phyloP scores from a whole-genome alignment of 805 yeast species.

The Ogataea glucozyma region DNA sequence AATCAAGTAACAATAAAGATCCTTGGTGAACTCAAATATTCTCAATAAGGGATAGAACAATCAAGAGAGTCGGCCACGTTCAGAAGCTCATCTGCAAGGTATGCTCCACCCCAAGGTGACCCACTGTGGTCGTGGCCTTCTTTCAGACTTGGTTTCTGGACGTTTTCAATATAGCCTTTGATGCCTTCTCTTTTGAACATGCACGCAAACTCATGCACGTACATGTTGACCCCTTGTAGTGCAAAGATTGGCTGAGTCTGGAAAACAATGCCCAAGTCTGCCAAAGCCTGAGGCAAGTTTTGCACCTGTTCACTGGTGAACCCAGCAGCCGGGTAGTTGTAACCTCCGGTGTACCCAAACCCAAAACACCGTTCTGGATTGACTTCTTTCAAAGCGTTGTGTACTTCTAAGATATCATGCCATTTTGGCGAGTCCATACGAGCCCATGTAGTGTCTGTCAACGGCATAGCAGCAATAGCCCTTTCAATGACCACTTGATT shows the following conservation, averaged over 20 bases:
- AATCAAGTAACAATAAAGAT: background rate
- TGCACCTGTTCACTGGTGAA: conserved; percentile 47
- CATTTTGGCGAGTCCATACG: conserved; percentile 63
- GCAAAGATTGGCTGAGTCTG: conserved; percentile 51
- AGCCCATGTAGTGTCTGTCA: conserved; percentile 61
- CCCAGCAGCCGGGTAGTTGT: conserved; percentile 62
- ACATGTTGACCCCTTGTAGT: conserved; percentile 58
- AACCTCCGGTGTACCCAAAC: conserved; percentile 60
- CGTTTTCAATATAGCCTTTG: conserved; percentile 37
- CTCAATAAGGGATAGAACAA: conserved; percentile 12
- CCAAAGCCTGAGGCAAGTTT: conserved; percentile 53
- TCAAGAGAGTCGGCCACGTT: conserved; percentile 24
- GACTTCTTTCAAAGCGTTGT: conserved; percentile 44
- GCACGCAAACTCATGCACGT: conserved; percentile 50
- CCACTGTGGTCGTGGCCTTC: conserved; percentile 23
- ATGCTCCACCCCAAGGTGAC: conserved; percentile 26
- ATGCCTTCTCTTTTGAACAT: conserved; percentile 54
- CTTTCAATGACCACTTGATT: conserved; percentile 56
- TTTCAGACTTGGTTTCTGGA: conserved; percentile 18
- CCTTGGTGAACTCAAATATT: too few species aligned
- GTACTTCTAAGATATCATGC: conserved; percentile 48
- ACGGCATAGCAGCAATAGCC: conserved; percentile 55
- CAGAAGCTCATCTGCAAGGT: conserved; percentile 22
- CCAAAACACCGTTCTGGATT: conserved; percentile 58
- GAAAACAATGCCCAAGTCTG: conserved; percentile 55